phyloP scores from a whole-genome alignment of 805 yeast genomes.

The Ogataea pilisensis region DNA sequence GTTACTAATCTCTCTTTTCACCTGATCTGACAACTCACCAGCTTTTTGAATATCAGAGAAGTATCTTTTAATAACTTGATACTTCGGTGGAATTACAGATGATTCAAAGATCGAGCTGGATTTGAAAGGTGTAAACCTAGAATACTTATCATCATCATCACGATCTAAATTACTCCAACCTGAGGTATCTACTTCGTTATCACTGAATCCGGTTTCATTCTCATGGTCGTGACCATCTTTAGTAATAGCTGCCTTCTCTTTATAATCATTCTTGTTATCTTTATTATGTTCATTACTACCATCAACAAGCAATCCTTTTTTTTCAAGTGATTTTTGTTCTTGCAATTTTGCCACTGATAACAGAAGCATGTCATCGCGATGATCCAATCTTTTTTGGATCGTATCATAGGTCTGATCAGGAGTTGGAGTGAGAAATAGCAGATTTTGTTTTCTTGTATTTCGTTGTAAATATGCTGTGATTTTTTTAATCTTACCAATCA shows the following conservation, averaged over 20 bases:
- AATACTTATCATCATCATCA: conserved; percentile 8
- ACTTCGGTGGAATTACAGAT: conserved; percentile 18
- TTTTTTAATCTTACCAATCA: conserved; percentile 56
- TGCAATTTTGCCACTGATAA: conserved; percentile 4
- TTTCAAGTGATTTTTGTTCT: conserved; percentile 2
- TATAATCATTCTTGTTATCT: conserved; percentile 1
- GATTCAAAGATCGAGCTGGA: conserved; percentile 14
- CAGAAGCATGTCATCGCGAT: conserved; percentile 21
- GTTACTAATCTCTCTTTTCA: neutral
- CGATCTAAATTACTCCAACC: neutral
- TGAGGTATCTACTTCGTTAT: neutral
- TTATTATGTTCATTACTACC: conserved; percentile 1
- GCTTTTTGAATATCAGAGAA: conserved; percentile 2
- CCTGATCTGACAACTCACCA: conserved; percentile 1
- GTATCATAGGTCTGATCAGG: conserved; percentile 30
- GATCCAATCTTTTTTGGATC: conserved; percentile 28
- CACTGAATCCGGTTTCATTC: conserved; percentile 1
- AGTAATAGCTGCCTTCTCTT: conserved; percentile 1
- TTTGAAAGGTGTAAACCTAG: conserved; percentile 10
- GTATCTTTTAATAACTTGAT: conserved; percentile 19
- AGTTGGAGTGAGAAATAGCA: conserved; percentile 22
- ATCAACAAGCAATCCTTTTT: conserved; percentile 1
- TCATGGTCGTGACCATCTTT: conserved; percentile 2
- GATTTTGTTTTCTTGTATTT: conserved; percentile 48
- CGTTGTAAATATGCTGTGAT: conserved; percentile 56